Conservation (phyloP, 2,329 filamentous ascomycete genomes). For the Cladosporium sphaerospermum region DNA sequence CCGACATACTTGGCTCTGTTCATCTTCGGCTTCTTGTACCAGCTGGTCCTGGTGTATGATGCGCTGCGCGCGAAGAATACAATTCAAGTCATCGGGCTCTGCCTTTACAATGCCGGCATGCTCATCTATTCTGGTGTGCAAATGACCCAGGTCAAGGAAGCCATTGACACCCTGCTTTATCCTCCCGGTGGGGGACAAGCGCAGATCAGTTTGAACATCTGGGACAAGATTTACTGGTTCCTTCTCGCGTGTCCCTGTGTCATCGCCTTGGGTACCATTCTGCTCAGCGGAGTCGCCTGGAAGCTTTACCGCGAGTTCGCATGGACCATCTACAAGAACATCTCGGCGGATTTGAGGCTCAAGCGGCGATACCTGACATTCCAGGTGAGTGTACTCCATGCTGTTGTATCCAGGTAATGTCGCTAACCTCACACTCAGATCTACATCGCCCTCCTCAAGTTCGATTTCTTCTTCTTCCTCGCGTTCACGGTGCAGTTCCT, state of each 20-base stretch:
- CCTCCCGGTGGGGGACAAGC: conserved; percentile 23
- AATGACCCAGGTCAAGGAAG: conserved; percentile 78
- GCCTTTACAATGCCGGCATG: conserved; percentile 84
- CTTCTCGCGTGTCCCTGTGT: conserved; percentile 81
- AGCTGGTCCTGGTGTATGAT: conserved; percentile 85
- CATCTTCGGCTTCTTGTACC: conserved; percentile 94
- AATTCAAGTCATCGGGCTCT: conserved; percentile 94
- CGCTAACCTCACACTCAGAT: conserved; percentile 52
- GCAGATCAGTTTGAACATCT: conserved; percentile 52
- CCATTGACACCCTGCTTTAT: conserved; percentile 51
- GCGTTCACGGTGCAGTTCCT: conserved; percentile 98
- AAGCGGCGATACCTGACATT: conserved; percentile 95
- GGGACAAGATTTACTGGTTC: conserved; percentile 64
- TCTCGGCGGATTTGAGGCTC: conserved; percentile 93
- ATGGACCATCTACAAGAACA: conserved; percentile 99
- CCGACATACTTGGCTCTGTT: conserved; percentile 94
- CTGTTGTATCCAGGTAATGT: background rate
- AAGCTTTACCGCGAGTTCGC: conserved; percentile 98
- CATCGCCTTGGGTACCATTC: conserved; percentile 66
- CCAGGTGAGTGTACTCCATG: conserved; percentile 58
- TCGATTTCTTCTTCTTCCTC: conserved; percentile 99
- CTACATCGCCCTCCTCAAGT: conserved; percentile 95
- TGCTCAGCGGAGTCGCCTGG: conserved; percentile 75
- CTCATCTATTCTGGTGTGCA: conserved; percentile 91
- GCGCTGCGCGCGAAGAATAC: conserved; percentile 93